phyloP scores from a whole-genome alignment of 805 yeast species.

The Barnettozyma populi region DNA sequence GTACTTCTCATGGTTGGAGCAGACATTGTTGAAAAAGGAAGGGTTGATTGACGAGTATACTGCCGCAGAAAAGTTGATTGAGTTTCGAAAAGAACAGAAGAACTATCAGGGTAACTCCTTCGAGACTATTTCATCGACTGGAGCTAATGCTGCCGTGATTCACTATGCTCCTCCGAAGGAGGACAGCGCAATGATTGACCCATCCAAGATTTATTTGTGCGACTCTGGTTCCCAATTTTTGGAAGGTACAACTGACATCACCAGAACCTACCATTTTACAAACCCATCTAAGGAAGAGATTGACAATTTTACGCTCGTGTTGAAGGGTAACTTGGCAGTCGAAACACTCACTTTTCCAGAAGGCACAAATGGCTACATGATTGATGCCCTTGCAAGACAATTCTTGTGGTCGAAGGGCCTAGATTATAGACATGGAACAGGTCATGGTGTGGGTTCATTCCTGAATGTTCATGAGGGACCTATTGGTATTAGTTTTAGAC shows the following conservation, averaged over 20 bases:
- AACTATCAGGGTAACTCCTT: slow-evolving; percentile 66
- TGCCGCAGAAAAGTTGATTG: slow-evolving; percentile 55
- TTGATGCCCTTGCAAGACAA: slow-evolving; percentile 82
- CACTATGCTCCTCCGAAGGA: slow-evolving; percentile 69
- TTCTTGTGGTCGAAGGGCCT: slow-evolving; percentile 77
- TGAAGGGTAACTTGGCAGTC: slow-evolving; percentile 87
- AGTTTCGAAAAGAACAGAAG: slow-evolving; percentile 47
- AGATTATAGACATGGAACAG: slow-evolving; percentile 91
- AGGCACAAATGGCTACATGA: slow-evolving; percentile 65
- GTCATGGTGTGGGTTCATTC: slow-evolving; percentile 94
- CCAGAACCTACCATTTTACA: slow-evolving; percentile 74
- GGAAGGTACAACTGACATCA: slow-evolving; percentile 96
- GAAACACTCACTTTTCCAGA: slow-evolving; percentile 77
- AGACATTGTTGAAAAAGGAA: slow-evolving; percentile 38
- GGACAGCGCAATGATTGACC: slow-evolving; percentile 55
- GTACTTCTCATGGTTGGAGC: slow-evolving; percentile 80
- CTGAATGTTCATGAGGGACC: slow-evolving; percentile 95
- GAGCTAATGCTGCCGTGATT: slow-evolving; percentile 68
- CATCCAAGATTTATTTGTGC: slow-evolving; percentile 61
- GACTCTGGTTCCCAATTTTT: slow-evolving; percentile 91
- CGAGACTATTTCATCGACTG: slow-evolving; percentile 72
- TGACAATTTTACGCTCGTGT: slow-evolving; percentile 72
- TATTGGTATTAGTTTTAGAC: slow-evolving; percentile 63
- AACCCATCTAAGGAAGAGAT: slow-evolving; percentile 52
- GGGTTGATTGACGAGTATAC: slow-evolving; percentile 54